phyloP scores from a whole-genome alignment of 805 yeast species.

The Metschnikowia henanensis region DNA sequence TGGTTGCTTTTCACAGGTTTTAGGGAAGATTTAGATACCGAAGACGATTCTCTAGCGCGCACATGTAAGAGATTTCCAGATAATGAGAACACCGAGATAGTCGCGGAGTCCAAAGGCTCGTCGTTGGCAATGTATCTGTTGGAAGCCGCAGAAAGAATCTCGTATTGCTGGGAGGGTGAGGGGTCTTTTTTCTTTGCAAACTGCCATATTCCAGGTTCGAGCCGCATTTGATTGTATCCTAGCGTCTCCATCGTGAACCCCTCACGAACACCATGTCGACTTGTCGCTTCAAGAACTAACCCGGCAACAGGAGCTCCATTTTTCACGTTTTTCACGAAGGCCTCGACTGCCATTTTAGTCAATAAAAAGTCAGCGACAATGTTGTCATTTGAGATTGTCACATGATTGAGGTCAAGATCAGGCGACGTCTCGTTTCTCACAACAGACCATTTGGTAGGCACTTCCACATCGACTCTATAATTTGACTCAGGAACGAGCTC shows the following conservation, averaged over 20 bases:
- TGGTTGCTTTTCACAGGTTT: slow-evolving; percentile 5
- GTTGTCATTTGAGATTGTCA: slow-evolving; percentile 35
- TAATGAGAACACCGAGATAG: slow-evolving; percentile 41
- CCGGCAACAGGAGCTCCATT: slow-evolving; percentile 48
- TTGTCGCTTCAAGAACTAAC: slow-evolving; percentile 43
- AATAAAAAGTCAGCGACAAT: slow-evolving; percentile 44
- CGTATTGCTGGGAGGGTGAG: slow-evolving; percentile 17
- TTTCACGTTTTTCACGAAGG: slow-evolving; percentile 53
- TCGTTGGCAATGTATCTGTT: slow-evolving; percentile 40
- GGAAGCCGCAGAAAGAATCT: slow-evolving; percentile 39
- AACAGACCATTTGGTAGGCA: slow-evolving; percentile 69
- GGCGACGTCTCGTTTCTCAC: slow-evolving; percentile 44
- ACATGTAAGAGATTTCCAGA: slow-evolving; percentile 9
- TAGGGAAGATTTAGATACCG: slow-evolving; percentile 10
- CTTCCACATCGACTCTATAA: slow-evolving; percentile 45
- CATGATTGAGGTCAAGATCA: slow-evolving; percentile 59
- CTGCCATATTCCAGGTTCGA: slow-evolving; percentile 69
- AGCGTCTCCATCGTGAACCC: slow-evolving; percentile 75
- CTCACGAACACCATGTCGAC: slow-evolving; percentile 35
- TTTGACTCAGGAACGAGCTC: slow-evolving; percentile 27
- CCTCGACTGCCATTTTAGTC: slow-evolving; percentile 64
- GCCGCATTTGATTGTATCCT: slow-evolving; percentile 82
- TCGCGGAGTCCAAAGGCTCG: slow-evolving; percentile 18
- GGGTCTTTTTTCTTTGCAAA: slow-evolving; percentile 45
- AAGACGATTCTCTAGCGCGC: not conserved